A percentile compares a stretch with the other conserved stretches of the same genome.
phyloP scores from a whole-genome alignment of 2,329 filamentous ascomycete species.

The Rhinocladiella mackenziei region DNA sequence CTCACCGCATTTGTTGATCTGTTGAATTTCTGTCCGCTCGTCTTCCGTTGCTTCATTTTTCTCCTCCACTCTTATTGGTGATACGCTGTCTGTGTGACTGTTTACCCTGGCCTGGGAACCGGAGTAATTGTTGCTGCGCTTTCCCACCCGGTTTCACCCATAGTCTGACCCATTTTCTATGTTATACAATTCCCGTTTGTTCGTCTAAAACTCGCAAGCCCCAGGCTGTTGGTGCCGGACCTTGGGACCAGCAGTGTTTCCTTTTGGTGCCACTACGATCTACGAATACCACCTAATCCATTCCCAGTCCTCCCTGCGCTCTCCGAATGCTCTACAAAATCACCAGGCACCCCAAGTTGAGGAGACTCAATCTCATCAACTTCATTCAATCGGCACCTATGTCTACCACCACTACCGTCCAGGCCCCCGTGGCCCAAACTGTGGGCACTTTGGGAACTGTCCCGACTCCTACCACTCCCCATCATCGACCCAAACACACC shows the following conservation, averaged over 20 bases:
- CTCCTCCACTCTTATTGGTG: slow-evolving; percentile 13
- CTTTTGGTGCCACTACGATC: not conserved
- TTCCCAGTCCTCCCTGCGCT: not conserved
- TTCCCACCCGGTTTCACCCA: slow-evolving; percentile 22
- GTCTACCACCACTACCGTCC: slow-evolving; percentile 10
- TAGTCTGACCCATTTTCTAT: slow-evolving; percentile 10
- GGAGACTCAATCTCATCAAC: slow-evolving; percentile 8
- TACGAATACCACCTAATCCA: too few relatives aligned
- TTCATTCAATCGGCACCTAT: slow-evolving; percentile 20
- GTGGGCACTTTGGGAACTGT: slow-evolving; percentile 12
- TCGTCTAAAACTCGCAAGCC: not conserved
- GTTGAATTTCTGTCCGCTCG: slow-evolving; percentile 4
- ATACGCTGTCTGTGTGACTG: slow-evolving; percentile 13
- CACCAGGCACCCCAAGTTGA: slow-evolving; percentile 16
- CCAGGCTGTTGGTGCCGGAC: slow-evolving; percentile 8
- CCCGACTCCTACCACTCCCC: slow-evolving; percentile 5
- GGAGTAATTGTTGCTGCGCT: slow-evolving; percentile 1
- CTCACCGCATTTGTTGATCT: not conserved
- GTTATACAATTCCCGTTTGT: slow-evolving; percentile 11
- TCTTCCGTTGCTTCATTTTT: slow-evolving; percentile 7
- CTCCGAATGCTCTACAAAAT: slow-evolving; percentile 26
- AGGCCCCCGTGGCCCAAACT: slow-evolving; percentile 13
- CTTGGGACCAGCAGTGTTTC: not conserved
- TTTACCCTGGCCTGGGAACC: slow-evolving; percentile 9
- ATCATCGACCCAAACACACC: slow-evolving; percentile 24